phyloP scores from a whole-genome alignment of 1,139 yeast genomes.

The Blastobotrys elegans region DNA sequence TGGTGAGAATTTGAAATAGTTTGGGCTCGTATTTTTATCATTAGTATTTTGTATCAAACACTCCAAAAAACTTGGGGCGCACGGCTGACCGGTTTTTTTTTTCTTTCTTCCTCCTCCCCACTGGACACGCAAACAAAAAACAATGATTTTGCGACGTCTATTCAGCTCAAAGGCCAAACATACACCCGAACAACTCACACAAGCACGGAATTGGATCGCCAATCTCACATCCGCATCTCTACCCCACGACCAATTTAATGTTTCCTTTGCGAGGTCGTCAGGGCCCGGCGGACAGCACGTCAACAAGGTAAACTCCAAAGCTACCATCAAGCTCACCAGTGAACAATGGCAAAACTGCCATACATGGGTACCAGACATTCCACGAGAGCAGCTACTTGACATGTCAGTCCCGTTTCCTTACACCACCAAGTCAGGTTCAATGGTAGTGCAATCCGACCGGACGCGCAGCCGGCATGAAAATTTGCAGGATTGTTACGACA shows the following conservation, averaged over 20 bases:
- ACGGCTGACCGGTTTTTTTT: too few relatives aligned
- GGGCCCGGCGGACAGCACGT: slow-evolving; percentile 98
- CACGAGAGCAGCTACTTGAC: slow-evolving; percentile 39
- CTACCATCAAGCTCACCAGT: slow-evolving; percentile 52
- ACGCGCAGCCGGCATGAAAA: slow-evolving; percentile 58
- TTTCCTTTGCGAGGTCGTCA: slow-evolving; percentile 65
- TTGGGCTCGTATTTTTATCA: too few relatives aligned
- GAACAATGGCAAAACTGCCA: slow-evolving; percentile 47
- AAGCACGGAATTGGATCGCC: slow-evolving; percentile 40
- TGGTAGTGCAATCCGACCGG: slow-evolving; percentile 59
- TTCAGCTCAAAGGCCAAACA: neutral
- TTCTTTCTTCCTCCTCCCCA: too few relatives aligned
- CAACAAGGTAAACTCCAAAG: slow-evolving; percentile 65
- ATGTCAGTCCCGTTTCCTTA: slow-evolving; percentile 41
- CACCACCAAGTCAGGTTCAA: slow-evolving; percentile 49
- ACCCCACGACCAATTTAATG: slow-evolving; percentile 48
- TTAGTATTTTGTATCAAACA: too few relatives aligned
- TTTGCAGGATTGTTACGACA: slow-evolving; percentile 53
- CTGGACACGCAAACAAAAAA: neutral
- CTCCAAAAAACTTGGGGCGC: neutral
- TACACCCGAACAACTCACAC: slow-evolving; percentile 3
- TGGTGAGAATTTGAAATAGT: too few relatives aligned
- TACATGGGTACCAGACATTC: slow-evolving; percentile 60
- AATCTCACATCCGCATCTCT: slow-evolving; percentile 36
- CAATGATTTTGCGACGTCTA: neutral